Evolutionary conservation across 2,329 filamentous ascomycete species (phyloP).

Genomic region (Chrysosporium keratinophilum): DNA sequence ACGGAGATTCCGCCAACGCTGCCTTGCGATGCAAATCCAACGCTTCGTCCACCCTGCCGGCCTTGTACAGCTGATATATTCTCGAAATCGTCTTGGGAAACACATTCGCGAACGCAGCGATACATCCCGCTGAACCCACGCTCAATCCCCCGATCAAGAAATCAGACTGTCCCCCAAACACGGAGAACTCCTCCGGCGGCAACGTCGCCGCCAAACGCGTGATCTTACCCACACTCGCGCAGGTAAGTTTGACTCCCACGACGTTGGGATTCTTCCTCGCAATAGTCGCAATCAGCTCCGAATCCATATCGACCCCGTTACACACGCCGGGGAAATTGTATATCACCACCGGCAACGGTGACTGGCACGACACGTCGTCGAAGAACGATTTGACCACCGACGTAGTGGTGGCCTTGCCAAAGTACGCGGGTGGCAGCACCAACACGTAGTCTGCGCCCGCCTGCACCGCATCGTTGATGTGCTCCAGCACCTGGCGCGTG

Average conservation of each 20-base stretch:
- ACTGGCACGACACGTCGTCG: conserved; percentile 44
- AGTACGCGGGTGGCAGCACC: conserved; percentile 54
- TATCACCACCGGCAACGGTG: conserved; percentile 49
- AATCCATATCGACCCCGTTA: conserved; percentile 59
- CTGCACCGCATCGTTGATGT: conserved; percentile 47
- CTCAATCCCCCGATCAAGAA: conserved; percentile 52
- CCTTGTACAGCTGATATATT: conserved; percentile 53
- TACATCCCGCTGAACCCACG: conserved; percentile 45
- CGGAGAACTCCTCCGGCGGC: conserved; percentile 49
- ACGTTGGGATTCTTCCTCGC: conserved; percentile 43
- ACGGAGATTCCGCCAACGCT: conserved; percentile 54
- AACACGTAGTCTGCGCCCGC: conserved; percentile 54
- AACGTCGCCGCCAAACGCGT: conserved; percentile 46
- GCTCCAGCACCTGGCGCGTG: conserved; percentile 53
- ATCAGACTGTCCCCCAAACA: conserved; percentile 63
- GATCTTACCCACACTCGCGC: conserved; percentile 52
- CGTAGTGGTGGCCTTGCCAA: conserved; percentile 51
- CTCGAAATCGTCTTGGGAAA: conserved; percentile 47
- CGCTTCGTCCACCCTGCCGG: conserved; percentile 49
- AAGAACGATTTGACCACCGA: conserved; percentile 52
- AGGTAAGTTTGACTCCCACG: conserved; percentile 57
- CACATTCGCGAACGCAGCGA: conserved; percentile 49
- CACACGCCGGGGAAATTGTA: conserved; percentile 62
- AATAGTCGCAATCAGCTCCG: conserved; percentile 48
- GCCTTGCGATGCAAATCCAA: conserved; percentile 51